Base-by-base conservation (phyloP, 768 basidiomycete species). In the Hydnum rufescens region DNA sequence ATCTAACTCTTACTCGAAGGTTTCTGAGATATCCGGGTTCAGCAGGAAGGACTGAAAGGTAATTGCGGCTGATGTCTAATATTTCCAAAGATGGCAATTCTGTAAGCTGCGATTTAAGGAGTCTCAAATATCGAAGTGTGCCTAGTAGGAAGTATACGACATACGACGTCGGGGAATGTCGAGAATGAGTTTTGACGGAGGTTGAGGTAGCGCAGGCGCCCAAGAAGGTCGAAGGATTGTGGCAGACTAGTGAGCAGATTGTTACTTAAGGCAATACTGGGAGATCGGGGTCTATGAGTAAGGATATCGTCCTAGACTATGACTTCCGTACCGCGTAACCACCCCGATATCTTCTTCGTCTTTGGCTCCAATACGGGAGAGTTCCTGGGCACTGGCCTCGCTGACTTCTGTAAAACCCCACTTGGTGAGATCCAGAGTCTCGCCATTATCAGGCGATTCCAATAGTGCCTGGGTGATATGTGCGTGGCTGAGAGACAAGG, bases 61-160 rank as follows among this genome's bases (percentile, higher is more conserved):
- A 86, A 68, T 99, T 99, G 58, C 85, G 78, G 57, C 87, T 90
- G 42, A 99, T 74, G 64, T 99, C 95, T 57, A 99, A 69, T 54
- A 90, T 93, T 66, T 99, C 93, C 52, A 99, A 71, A 4, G 81
- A 80, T 2, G 81, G 77, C 68, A 97, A 78, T 18, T 76, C 68
- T 43, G 84, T 87, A 42, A 95, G 71, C 90, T 93, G 58, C 36
- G 13, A 39, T 39, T 39, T 39, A n/a, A n/a, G n/a, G n/a, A n/a
- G n/a, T n/a, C n/a, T n/a, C n/a, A 22, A 39, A 39, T 22, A 13
- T 13, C 36, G 22, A 22, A 39, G 36, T 39, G 28, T 18, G 13
- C 5, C 5, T 25, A 16, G 32, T 31, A 47, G 48, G 54, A 22
- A 52, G 56, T 54, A 48, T 36, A n/a, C n/a, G 39, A 74, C 86